Evolutionary conservation across 2,329 filamentous ascomycete genomes (phyloP).

Genomic region (Colletotrichum acutatum): DNA sequence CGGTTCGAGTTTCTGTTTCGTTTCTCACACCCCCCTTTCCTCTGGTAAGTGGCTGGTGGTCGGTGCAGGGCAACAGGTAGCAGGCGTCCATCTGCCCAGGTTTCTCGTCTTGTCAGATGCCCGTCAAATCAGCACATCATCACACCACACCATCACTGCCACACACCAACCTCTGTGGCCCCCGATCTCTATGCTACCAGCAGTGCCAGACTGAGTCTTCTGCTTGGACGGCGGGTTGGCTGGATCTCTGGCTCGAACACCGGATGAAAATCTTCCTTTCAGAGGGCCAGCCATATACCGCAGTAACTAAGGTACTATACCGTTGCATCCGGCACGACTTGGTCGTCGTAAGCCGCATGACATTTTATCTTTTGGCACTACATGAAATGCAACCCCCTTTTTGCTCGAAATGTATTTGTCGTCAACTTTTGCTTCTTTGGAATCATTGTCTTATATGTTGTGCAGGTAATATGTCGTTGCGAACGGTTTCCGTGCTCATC

Average conservation of each 20-base stretch:
- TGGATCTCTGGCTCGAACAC: not conserved
- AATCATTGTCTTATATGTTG: not conserved
- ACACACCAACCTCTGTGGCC: not conserved
- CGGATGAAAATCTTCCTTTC: constrained; percentile 11
- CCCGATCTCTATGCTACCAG: not conserved
- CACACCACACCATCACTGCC: not conserved
- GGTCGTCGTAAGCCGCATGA: not conserved
- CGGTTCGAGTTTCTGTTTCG: constrained; percentile 32
- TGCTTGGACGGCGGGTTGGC: not conserved
- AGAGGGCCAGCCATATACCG: not conserved
- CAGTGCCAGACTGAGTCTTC: not conserved
- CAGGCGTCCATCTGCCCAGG: not conserved
- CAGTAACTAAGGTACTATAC: not conserved
- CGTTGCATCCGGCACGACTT: not conserved
- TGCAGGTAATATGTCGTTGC: not conserved
- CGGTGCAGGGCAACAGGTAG: too few relatives aligned
- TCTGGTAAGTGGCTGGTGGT: not conserved
- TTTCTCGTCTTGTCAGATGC: not conserved
- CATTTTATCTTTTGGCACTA: not conserved
- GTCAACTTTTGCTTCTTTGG: not conserved
- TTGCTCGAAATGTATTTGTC: not conserved
- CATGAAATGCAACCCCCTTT: not conserved
- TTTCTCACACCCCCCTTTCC: not conserved
- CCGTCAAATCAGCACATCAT: not conserved
- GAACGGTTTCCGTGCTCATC: not conserved